Percentiles rank a stretch among this genome's conserved stretches.
Evolutionary conservation across 169 alveolate species (phyloP).

Genomic region (Cyclospora cayetanensis): DNA sequence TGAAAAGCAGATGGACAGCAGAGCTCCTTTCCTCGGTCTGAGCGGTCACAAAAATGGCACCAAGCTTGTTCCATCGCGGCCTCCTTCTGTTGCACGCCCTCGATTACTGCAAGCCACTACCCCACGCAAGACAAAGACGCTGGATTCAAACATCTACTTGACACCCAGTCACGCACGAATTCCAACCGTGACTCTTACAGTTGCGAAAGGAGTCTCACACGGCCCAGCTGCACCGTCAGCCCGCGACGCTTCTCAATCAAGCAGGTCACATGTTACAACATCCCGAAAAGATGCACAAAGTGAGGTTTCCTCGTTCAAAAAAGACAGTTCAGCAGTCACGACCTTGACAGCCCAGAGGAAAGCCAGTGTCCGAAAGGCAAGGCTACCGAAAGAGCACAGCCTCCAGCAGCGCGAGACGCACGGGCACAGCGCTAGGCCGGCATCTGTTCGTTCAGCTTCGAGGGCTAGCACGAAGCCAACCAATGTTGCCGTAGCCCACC

Average conservation of each 20-base stretch:
- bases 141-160: not conserved
- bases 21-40: not conserved
- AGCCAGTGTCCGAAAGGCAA: not conserved
- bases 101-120: not conserved
- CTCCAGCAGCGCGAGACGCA: not conserved
- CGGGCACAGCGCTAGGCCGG: constrained; percentile 14
- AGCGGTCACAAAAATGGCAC: constrained; percentile 24
- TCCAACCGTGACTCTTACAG: constrained; percentile 22
- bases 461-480: not conserved
- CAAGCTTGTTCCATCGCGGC: not conserved
- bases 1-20: constrained; percentile 14
- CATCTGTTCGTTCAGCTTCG: not conserved
- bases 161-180: constrained; percentile 11
- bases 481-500: not conserved
- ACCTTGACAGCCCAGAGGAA: constrained; percentile 9
- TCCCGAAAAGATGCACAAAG: constrained; percentile 11
- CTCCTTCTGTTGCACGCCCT: constrained; percentile 16
- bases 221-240: constrained; percentile 5
- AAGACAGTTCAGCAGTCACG: not conserved
- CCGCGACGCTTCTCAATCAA: constrained; percentile 1
- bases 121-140: not conserved
- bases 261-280: not conserved
- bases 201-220: not conserved
- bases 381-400: constrained; percentile 39
- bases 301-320: not conserved